Conservation (phyloP, 345 rosid genomes). For the Citrus reticulata region DNA sequence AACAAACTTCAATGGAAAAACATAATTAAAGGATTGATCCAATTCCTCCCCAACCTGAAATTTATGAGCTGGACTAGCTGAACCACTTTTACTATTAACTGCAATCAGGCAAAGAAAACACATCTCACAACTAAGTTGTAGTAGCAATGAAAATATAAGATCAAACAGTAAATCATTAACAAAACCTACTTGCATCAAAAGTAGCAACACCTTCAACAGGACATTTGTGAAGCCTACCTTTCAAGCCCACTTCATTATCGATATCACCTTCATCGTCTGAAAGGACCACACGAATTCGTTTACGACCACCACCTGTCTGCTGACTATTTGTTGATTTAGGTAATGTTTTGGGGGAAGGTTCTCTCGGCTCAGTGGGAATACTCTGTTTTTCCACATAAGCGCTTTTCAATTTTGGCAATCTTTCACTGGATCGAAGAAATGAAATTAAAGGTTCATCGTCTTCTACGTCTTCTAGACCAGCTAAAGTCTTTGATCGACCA, state of each 20-base stretch:
- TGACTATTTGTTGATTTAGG: conserved; percentile 39
- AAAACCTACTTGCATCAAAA: conserved; percentile 50
- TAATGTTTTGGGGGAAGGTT: conserved; percentile 29
- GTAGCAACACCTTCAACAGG: conserved; percentile 41
- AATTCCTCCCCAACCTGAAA: conserved; percentile 29
- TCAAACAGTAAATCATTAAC: conserved; percentile 10
- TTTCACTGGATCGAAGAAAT: conserved; percentile 40
- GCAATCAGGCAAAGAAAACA: conserved; percentile 19
- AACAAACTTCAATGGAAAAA: conserved; percentile 11
- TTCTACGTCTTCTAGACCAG: conserved; percentile 35
- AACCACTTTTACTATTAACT: conserved; percentile 26
- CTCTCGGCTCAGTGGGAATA: conserved; percentile 24
- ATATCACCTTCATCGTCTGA: conserved; percentile 86
- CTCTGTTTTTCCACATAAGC: conserved; percentile 23
- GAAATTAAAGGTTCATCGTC: conserved; percentile 72
- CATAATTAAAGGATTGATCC: not conserved
- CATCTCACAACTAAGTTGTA: conserved; percentile 11
- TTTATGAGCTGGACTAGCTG: conserved; percentile 15
- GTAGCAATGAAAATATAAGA: conserved; percentile 1
- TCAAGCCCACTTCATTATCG: conserved; percentile 34
- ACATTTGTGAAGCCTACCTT: conserved; percentile 21
- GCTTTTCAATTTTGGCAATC: conserved; percentile 28
- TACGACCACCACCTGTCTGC: conserved; percentile 54
- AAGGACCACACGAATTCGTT: conserved; percentile 64
- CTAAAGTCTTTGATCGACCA: conserved; percentile 25